Percentiles rank a stretch among this genome's conserved stretches.
Evolutionary conservation across 345 rosid species (phyloP).

Genomic region (Bruguiera parviflora): DNA sequence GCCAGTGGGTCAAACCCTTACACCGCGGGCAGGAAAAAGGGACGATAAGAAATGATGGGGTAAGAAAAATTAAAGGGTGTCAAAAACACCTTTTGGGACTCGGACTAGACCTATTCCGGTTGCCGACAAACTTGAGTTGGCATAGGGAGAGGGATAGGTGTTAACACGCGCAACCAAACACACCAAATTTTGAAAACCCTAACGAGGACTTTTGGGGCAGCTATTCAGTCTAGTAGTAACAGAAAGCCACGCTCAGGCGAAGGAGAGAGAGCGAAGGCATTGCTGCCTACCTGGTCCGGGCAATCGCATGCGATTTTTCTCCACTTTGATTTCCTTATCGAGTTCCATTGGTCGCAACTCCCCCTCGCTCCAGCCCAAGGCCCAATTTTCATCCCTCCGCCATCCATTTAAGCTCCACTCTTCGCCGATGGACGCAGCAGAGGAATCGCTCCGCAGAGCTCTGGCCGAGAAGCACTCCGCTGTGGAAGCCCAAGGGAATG

Average conservation of each 20-base stretch:
- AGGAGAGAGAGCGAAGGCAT: too few species aligned
- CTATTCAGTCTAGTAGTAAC: background rate
- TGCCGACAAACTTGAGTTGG: background rate
- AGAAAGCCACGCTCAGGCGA: background rate
- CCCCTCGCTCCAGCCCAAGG: constrained; percentile 18
- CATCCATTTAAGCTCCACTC: constrained; percentile 3
- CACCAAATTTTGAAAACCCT: background rate
- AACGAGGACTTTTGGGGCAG: background rate
- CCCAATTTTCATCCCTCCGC: background rate
- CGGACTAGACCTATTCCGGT: background rate
- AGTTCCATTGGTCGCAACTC: constrained; percentile 17
- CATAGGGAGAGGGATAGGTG: background rate
- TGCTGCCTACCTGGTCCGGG: too few species aligned
- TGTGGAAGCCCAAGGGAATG: constrained; percentile 67
- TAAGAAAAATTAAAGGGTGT: background rate
- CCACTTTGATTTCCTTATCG: constrained; percentile 29
- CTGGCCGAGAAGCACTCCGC: constrained; percentile 60
- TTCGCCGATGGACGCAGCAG: constrained; percentile 48
- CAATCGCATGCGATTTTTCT: constrained; percentile 41
- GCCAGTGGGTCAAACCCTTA: background rate
- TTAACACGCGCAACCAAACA: constrained; percentile 10
- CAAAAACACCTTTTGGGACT: too few species aligned
- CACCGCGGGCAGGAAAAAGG: too few species aligned
- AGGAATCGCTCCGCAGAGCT: constrained; percentile 61
- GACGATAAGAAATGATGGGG: background rate